phyloP scores from a whole-genome alignment of 208 protist species.

The Wallacemonas sp. region DNA sequence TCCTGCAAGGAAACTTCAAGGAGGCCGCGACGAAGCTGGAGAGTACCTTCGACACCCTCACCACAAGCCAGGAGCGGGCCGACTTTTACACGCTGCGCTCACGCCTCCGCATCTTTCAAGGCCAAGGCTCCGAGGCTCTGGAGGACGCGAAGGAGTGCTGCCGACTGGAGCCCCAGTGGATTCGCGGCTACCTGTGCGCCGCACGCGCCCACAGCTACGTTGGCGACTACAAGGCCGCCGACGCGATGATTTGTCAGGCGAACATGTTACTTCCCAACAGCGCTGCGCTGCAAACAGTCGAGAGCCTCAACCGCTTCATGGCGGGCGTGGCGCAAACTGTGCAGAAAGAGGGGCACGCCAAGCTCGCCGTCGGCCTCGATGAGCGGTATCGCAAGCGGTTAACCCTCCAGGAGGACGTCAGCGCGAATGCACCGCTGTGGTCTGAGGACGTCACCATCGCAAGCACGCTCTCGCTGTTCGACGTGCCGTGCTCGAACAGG shows the following conservation, averaged over 20 bases:
- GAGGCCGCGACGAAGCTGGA: neutral
- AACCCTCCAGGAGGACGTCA: slow-evolving; percentile 10
- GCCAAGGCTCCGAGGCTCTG: slow-evolving; percentile 47
- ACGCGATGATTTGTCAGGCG: slow-evolving; percentile 27
- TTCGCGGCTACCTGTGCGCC: slow-evolving; percentile 60
- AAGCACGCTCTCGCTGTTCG: slow-evolving; percentile 50
- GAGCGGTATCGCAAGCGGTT: slow-evolving; percentile 57
- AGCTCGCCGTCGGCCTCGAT: slow-evolving; percentile 49
- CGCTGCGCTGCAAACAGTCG: slow-evolving; percentile 51
- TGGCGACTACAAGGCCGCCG: slow-evolving; percentile 48
- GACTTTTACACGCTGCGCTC: slow-evolving; percentile 67
- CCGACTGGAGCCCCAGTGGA: slow-evolving; percentile 55
- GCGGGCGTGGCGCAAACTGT: slow-evolving; percentile 42
- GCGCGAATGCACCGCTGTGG: slow-evolving; percentile 28
- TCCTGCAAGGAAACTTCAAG: neutral
- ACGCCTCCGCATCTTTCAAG: slow-evolving; percentile 60
- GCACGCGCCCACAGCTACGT: slow-evolving; percentile 62
- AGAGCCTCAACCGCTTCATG: slow-evolving; percentile 62
- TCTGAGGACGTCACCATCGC: slow-evolving; percentile 44
- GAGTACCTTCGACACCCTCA: neutral
- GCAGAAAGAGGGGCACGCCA: slow-evolving; percentile 16
- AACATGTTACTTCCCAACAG: slow-evolving; percentile 55
- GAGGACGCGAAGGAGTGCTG: slow-evolving; percentile 49
- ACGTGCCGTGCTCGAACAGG: slow-evolving; percentile 12
- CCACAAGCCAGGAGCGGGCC: slow-evolving; percentile 6